Conservation (phyloP, 1,284 basidiomycete genomes). For the Fomitopsis schrenkii region DNA sequence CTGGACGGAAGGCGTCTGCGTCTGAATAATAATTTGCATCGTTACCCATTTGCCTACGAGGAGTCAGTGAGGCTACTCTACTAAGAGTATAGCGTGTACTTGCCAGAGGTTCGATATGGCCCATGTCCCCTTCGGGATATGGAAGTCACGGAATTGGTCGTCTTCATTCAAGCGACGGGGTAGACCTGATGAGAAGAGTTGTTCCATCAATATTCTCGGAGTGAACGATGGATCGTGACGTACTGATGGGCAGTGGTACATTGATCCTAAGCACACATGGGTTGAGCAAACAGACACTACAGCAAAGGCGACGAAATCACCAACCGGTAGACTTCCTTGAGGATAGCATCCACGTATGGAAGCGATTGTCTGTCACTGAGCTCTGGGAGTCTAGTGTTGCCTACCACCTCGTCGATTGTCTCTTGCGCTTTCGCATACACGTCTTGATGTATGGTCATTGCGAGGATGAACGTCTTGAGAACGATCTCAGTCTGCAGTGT, state of each 20-base stretch:
- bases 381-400: constrained; percentile 33
- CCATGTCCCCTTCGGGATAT: constrained; percentile 12
- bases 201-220: constrained; percentile 6
- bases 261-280: background rate
- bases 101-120: constrained; percentile 13
- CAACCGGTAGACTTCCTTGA: constrained; percentile 33
- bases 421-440: constrained; percentile 34
- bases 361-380: constrained; percentile 36
- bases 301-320: background rate
- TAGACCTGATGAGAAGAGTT: constrained; percentile 6
- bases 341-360: constrained; percentile 11
- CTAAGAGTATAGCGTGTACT: background rate
- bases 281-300: constrained; percentile 21
- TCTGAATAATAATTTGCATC: constrained; percentile 17
- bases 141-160: constrained; percentile 7
- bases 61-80: background rate
- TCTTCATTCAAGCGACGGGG: constrained; percentile 7
- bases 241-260: background rate
- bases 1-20: constrained; percentile 19
- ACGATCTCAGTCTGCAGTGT: constrained; percentile 35
- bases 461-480: constrained; percentile 35
- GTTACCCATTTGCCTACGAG: constrained; percentile 20
- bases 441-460: constrained; percentile 37
- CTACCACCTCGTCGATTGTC: constrained; percentile 38
- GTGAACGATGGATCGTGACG: constrained; percentile 5